These are phyloP conservation scores for Gossypium stocksii DNA, from an alignment of 345 rosid species.

Conservation along the genomic window DNA sequence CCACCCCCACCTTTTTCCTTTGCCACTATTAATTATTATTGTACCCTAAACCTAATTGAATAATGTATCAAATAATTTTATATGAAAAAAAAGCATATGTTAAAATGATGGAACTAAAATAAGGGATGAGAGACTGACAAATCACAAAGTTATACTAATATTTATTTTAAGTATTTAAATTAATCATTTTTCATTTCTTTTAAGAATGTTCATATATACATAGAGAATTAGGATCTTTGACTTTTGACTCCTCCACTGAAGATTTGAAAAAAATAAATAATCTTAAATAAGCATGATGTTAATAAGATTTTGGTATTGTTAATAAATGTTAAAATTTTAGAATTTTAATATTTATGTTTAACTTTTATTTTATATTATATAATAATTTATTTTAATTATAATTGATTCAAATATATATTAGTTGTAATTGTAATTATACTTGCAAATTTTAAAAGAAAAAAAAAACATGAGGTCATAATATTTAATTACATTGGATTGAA, in stretches of 20 bases:
- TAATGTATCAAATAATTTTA: not conserved
- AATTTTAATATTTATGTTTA: too few species aligned
- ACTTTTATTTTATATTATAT: too few species aligned
- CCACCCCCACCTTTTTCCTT: conserved; percentile 16
- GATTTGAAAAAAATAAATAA: conserved; percentile 14
- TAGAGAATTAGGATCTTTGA: conserved; percentile 27
- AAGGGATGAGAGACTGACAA: not conserved
- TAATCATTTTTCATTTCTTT: conserved; percentile 25
- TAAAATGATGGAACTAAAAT: not conserved
- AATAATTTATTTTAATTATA: too few species aligned
- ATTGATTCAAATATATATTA: too few species aligned
- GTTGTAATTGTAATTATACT: too few species aligned
- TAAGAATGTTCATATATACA: not conserved
- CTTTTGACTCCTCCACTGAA: conserved; percentile 55
- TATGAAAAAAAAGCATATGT: not conserved
- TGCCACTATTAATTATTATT: not conserved
- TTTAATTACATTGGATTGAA: too few species aligned
- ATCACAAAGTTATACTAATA: not conserved
- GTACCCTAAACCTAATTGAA: too few species aligned
- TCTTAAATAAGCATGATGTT: too few species aligned
- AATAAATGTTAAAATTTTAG: too few species aligned
- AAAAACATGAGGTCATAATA: too few species aligned
- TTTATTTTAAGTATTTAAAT: not conserved
- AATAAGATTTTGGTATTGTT: too few species aligned
- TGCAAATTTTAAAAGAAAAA: too few species aligned